Base-by-base conservation (phyloP, 305 asterid species). In the Rubia tinctorum region DNA sequence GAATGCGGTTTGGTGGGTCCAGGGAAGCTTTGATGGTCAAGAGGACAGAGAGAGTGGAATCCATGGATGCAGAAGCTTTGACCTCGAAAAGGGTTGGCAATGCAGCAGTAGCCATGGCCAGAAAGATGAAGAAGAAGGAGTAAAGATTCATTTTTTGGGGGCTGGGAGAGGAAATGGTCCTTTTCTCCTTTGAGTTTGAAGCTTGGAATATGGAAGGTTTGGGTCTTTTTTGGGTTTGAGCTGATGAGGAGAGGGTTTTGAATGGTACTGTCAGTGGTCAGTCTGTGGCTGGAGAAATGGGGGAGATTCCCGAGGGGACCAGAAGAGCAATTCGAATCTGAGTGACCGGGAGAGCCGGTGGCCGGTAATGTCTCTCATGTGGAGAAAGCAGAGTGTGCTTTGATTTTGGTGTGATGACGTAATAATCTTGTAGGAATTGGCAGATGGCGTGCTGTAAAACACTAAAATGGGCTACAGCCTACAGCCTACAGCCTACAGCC, bases 21-120 rank as follows among this genome's bases (percentile, higher is more conserved):
- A 95, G 75, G 20, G 95, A 88, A 55, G 89, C 75, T 76, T 90
- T 95, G 77, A 95, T 87, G 66, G 84, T 62, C 83, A 92, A 82
- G 37, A 95, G 89, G 40, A 86, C 85, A 55, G 94, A 86, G 39
- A 88, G 22, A 25, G 90, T n/a, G 12, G 81, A 60, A 62, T 49
- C 66, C 20, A 78, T 44, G 15, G 72, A 67, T 56, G 76, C 67
- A 47, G 68, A 25, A 11, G 68, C 27, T 55, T 64, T 69, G 74
- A 79, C 77, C 63, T 79, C 82, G 56, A 82, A 73, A 69, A 73
- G 51, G 40, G 75, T 27, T 66, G 69, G 49, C 22, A 74, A 79
- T 60, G 20, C 40, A 82, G 72, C 2, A 79, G n/a, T 13, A 82
- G 70, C 7, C 60, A 74, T 10, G 15, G 76, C 27, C 74, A 87